Conservation (phyloP, 192 early-diverging fungal genomes). For the Entomortierella lignicola region DNA sequence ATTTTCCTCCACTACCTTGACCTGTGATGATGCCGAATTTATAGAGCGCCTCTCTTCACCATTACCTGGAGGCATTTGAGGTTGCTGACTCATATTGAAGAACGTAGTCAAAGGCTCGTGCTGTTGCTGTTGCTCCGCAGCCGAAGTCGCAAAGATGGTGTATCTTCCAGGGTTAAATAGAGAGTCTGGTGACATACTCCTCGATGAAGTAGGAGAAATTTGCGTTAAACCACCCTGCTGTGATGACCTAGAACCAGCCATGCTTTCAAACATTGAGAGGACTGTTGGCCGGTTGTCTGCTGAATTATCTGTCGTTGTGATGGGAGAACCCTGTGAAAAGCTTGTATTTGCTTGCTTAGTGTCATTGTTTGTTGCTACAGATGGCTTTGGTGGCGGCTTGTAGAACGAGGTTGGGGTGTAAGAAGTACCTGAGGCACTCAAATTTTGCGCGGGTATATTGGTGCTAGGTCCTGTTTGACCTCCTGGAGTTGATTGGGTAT, state of each 20-base stretch:
- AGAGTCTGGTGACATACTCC: background rate
- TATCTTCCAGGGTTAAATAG: conserved; percentile 21
- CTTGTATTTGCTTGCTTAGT: background rate
- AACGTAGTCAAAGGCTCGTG: conserved; percentile 11
- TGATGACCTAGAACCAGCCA: background rate
- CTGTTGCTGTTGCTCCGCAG: conserved; percentile 11
- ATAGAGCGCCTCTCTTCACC: background rate
- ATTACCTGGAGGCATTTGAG: background rate
- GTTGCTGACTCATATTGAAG: conserved; percentile 18
- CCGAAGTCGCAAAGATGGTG: background rate
- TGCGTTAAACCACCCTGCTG: background rate
- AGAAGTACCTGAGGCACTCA: background rate
- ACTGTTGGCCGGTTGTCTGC: background rate
- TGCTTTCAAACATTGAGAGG: background rate
- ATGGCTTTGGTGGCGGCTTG: background rate
- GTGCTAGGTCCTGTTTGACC: background rate
- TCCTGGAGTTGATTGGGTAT: background rate
- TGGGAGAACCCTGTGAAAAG: background rate
- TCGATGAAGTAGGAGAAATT: background rate
- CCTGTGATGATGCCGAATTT: background rate
- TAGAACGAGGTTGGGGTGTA: background rate
- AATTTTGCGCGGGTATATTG: conserved; percentile 4
- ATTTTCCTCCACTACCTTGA: background rate
- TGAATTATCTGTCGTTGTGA: background rate
- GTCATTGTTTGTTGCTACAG: background rate